These are phyloP conservation scores for Bacterosira constricta DNA, from an alignment of 108 stramenopile species.

Conservation along the genomic window DNA sequence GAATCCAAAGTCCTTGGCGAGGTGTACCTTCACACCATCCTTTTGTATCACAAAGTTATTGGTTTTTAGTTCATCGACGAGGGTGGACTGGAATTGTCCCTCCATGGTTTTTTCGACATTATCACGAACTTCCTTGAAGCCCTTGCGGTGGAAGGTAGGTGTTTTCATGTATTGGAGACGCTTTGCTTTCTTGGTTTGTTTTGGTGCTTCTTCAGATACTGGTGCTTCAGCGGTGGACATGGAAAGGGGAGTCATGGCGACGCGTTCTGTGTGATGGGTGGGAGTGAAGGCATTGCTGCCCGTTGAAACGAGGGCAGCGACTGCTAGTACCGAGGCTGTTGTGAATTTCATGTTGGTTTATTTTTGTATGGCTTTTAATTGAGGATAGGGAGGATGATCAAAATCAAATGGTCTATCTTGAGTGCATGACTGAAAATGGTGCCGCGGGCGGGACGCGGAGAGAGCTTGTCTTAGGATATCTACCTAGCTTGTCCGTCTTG, in stretches of 20 bases:
- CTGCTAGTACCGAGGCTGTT: slow-evolving; percentile 33
- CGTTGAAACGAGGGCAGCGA: slow-evolving; percentile 25
- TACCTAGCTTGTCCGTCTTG: too few species aligned
- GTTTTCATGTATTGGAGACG: slow-evolving; percentile 79
- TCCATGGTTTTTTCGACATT: slow-evolving; percentile 76
- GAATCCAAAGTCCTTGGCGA: slow-evolving; percentile 87
- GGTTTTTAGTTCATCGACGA: slow-evolving; percentile 77
- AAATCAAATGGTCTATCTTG: too few species aligned
- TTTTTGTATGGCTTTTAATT: neutral
- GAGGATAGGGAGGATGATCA: too few species aligned
- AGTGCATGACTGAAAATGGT: too few species aligned
- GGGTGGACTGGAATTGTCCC: slow-evolving; percentile 67
- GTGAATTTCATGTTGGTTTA: slow-evolving; percentile 56
- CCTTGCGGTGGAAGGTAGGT: slow-evolving; percentile 76
- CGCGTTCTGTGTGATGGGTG: neutral
- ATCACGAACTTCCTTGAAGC: slow-evolving; percentile 88
- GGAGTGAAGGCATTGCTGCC: slow-evolving; percentile 47
- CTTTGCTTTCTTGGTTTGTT: slow-evolving; percentile 68
- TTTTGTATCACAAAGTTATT: slow-evolving; percentile 72
- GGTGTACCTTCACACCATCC: slow-evolving; percentile 81
- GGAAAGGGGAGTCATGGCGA: slow-evolving; percentile 4
- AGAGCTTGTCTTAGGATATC: too few species aligned
- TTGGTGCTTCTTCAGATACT: slow-evolving; percentile 11
- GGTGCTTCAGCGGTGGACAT: slow-evolving; percentile 43
- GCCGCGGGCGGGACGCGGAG: too few species aligned